Evolutionary conservation across 768 basidiomycete species (phyloP), one percentile per base, ranked within the genome.

Genomic region (Auriculariales sp.): DNA sequence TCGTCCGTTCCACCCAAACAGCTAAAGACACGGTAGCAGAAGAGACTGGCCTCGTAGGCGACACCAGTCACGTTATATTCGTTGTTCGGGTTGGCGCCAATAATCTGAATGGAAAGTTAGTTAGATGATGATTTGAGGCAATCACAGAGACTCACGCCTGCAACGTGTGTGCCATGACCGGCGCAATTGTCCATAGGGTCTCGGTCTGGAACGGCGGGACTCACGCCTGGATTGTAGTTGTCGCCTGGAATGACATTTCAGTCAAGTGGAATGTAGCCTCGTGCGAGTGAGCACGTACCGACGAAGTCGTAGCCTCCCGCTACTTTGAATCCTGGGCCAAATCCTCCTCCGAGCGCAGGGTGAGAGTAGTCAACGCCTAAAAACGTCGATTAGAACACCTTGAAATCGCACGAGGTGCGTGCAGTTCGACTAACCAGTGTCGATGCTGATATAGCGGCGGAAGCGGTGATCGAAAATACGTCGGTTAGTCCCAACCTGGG

Each of bases 221-320:
- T 19, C 14, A n/a, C 12, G 7, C 22, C 22, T 5, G 77, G 57
- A 83, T 6, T n/a, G 7, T 24, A 44, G 22, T 24, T 7, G 39
- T 44, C 39, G 17, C 39, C n/a, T n/a, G n/a, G n/a, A n/a, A n/a
- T n/a, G n/a, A n/a, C n/a, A n/a, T n/a, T n/a, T n/a, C n/a, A n/a
- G n/a, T n/a, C n/a, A n/a, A n/a, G n/a, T n/a, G n/a, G n/a, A n/a
- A n/a, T n/a, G n/a, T n/a, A n/a, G n/a, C n/a, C n/a, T n/a, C n/a
- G n/a, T n/a, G n/a, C n/a, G n/a, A n/a, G n/a, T n/a, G n/a, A n/a
- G n/a, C n/a, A n/a, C n/a, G n/a, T n/a, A n/a, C n/a, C 39, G 22
- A 44, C 39, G 19, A 44, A 25, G 39, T 44, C 39, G 19, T 19
- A 22, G 4, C 39, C 39, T 12, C 39, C 39, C 7, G 22, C 22